A percentile compares a stretch with the other conserved stretches of the same genome.
Conservation (phyloP, 176 grass and related monocot species). For the Phragmites australis region DNA sequence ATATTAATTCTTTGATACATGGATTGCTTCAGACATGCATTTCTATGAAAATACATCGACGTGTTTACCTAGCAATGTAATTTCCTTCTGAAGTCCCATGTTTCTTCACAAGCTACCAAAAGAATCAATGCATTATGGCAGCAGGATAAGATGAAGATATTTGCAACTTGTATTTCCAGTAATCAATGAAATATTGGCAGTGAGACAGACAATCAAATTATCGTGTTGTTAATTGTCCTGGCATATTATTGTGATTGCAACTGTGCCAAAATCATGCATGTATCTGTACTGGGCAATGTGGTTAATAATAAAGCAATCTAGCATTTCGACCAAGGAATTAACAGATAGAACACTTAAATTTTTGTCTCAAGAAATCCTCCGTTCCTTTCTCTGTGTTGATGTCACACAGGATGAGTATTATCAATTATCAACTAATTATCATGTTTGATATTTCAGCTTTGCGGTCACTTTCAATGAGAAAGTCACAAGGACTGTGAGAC, state of each 20-base stretch:
- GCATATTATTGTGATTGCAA: not conserved
- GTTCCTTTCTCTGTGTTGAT: not conserved
- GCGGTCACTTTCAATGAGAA: constrained; percentile 97
- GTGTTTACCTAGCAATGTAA: not conserved
- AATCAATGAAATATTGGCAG: not conserved
- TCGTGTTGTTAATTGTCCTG: not conserved
- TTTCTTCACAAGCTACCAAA: constrained; percentile 10
- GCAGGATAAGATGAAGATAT: not conserved
- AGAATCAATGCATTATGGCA: not conserved
- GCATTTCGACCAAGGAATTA: not conserved
- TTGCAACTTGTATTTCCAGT: not conserved
- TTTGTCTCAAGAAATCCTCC: not conserved
- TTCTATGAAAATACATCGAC: not conserved
- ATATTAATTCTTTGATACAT: not conserved
- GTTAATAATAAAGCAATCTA: not conserved
- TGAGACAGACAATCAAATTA: not conserved
- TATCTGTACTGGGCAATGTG: not conserved
- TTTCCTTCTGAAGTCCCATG: not conserved
- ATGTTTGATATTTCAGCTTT: constrained; percentile 61
- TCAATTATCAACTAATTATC: constrained; percentile 32
- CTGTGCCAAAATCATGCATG: not conserved
- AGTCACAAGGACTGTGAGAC: constrained; percentile 78
- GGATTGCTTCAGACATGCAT: not conserved
- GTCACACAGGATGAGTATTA: not conserved
- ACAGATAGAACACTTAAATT: not conserved